Evolutionary conservation across 495 filamentous ascomycete species (phyloP), one percentile per base, ranked within the genome.

Genomic region (Penicillium turbatum): DNA sequence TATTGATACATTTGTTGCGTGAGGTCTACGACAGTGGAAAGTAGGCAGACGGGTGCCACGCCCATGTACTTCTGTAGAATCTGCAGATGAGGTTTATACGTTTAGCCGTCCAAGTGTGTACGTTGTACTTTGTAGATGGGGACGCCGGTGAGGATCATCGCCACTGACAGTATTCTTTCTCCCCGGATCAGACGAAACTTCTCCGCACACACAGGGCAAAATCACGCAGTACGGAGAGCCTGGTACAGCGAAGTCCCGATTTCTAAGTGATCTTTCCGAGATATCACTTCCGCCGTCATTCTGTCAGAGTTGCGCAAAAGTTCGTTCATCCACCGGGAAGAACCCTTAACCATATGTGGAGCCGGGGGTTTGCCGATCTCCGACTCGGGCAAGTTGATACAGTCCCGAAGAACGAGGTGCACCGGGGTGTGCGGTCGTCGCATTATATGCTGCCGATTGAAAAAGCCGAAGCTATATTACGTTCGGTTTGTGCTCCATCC

Each of bases 331-430:
- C 46, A 39, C 35, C 52, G 63, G 60, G 56, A 48, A 56, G 48
- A 61, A 60, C 54, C 54, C 60, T 63, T 65, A 57, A 58, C 60
- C 63, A 47, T 27, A 2, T 21, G 46, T 61, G 48, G 48, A 51
- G 48, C 35, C 62, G 51, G 54, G 46, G 30, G 34, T 26, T 53
- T 51, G 51, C 59, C 62, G 59, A 59, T 36, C 6, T 26, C 49
- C n/a, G 32, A 38, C 27, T 43, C 30, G 30, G 48, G 38, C 35
- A 42, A 17, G 12, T 24, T 12, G 29, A 35, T 8, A 24, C 8
- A 29, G 15, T 26, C n/a, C 21, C 24, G 39, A 17, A 42, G 5
- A 42, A 9, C 39, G 24, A n/a, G 7, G 31, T 10, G 12, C 31
- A 32, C 31, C 37, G 21, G 21, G 21, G 4, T 24, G 21, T 24